A percentile compares a stretch with the other conserved stretches of the same genome.
phyloP scores from a whole-genome alignment of 805 yeast genomes.

The Scheffersomyces coipomensis region DNA sequence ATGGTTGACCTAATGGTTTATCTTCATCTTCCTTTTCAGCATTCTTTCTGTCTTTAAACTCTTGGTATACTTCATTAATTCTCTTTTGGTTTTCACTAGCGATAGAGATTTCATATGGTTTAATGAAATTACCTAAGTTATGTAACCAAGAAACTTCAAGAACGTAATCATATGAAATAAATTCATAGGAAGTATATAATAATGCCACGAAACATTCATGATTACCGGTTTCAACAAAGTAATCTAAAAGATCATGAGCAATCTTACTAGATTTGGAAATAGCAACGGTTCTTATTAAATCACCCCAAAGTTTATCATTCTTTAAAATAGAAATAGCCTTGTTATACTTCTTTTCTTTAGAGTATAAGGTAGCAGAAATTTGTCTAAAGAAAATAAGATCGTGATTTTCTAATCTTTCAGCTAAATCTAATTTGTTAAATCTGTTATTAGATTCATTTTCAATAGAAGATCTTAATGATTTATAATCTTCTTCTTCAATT shows the following conservation, averaged over 20 bases:
- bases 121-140: slow-evolving; percentile 76
- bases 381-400: slow-evolving; percentile 90
- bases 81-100: slow-evolving; percentile 75
- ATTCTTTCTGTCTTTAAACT: slow-evolving; percentile 68
- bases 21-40: slow-evolving; percentile 48
- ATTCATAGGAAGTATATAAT: slow-evolving; percentile 79
- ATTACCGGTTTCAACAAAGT: slow-evolving; percentile 96
- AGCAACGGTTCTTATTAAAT: slow-evolving; percentile 90
- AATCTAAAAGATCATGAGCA: slow-evolving; percentile 83
- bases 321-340: slow-evolving; percentile 87
- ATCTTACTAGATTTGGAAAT: slow-evolving; percentile 74
- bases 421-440: slow-evolving; percentile 89
- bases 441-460: slow-evolving; percentile 78
- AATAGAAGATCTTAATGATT: slow-evolving; percentile 81
- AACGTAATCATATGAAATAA: slow-evolving; percentile 78
- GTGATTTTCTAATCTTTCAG: slow-evolving; percentile 90
- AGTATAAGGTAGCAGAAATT: slow-evolving; percentile 90
- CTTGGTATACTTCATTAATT: slow-evolving; percentile 63
- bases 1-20: slow-evolving; percentile 57
- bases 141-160: slow-evolving; percentile 91
- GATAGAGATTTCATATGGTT: slow-evolving; percentile 87
- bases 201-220: slow-evolving; percentile 92
- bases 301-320: slow-evolving; percentile 91
- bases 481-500: slow-evolving; percentile 95
- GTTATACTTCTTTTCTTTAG: slow-evolving; percentile 90